Evolutionary conservation across 2,329 filamentous ascomycete species (phyloP), one percentile per base, ranked within the genome.

Genomic region (Podosphaera fusca): DNA sequence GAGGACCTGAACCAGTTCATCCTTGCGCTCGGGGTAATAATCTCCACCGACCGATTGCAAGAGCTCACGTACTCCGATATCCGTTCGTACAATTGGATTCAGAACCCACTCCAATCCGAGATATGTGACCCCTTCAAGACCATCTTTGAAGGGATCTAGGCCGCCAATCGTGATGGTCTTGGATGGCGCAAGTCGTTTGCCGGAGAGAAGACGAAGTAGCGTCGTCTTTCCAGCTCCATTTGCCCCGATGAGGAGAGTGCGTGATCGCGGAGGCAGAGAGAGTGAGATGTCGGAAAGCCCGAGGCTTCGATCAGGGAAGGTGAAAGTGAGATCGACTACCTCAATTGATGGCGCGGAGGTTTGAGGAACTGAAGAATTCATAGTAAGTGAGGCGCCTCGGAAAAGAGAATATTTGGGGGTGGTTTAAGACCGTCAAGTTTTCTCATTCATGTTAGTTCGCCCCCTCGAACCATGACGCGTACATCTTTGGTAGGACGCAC

Each of bases 141-240:
- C 81, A 40, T 88, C 78, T 69, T 87, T 85, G 78, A 98, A 98
- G 7, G 92, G 92, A 70, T 98, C 92, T 54, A 87, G 80, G 61
- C 85, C 87, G 54, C 80, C 84, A 60, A 98, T 82, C 65, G 73
- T 74, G 68, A 98, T 85, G 61, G 82, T 81, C 67, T 77, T 74
- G 56, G 74, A 72, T 0, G 92, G 90, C 0, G 90, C 85, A 65
- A 98, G 85, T 58, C 89, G 87, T 74, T 96, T 96, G 67, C 92
- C 92, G 21, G 89, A 87, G 59, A 98, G 81, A 50, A 98, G 84
- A 59, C 67, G 89, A 52, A 98, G 82, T 58, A 98, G 82, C 0
- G 92, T 98, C 7, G 92, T 96, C 73, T 98, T 98, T 62, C 92
- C 92, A 29, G 92, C 90, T 61, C 92, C 92, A 70, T 98, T 98